Base-by-base conservation (phyloP, 2,329 filamentous ascomycete genomes). In the Ophiosphaerella narmari region DNA sequence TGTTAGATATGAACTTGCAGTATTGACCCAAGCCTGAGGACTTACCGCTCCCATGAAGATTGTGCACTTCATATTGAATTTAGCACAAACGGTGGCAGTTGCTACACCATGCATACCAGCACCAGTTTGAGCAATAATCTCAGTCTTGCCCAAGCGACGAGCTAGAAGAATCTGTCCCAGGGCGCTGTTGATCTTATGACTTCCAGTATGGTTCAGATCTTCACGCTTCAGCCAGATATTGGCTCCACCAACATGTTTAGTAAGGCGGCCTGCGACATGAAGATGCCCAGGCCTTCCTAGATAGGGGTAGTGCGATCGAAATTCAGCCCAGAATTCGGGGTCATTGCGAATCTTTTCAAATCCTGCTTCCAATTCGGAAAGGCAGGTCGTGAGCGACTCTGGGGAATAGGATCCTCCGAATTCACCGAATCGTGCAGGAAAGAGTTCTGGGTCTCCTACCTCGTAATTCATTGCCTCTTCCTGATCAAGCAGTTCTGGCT, bases 171-270 rank as follows among this genome's bases (percentile, higher is more conserved):
- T 86, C 75, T 99, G 94, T 2, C 94, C 94, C 7, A 99, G 80
- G 0, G 94, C 94, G 67, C 99, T 99, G 81, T 99, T 99, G 81
- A 99, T 97, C 83, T 99, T 99, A 82, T 99, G 94, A 56, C 90
- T 95, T 61, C 94, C 94, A 7, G 94, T 97, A 73, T 99, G 94
- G 77, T 97, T 97, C 48, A 97, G 80, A 72, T 99, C 94, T 77
- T 99, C 94, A 65, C 94, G 86, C 83, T 99, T 99, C 62, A 99
- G 78, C 88, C 93, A 99, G 78, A 99, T 96, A 69, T 91, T 96
- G 40, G 94, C 93, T 53, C 94, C 94, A 21, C 91, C 91, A 40
- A 90, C 91, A 66, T 93, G 80, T 70, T 95, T 88, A 0, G 93
- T 97, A 59, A 99, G 79, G 44, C 92, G 86, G 62, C 94, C 86